These are phyloP conservation scores for Perilla frutescens DNA, from an alignment of 257 asterid species.

Conservation along the genomic window DNA sequence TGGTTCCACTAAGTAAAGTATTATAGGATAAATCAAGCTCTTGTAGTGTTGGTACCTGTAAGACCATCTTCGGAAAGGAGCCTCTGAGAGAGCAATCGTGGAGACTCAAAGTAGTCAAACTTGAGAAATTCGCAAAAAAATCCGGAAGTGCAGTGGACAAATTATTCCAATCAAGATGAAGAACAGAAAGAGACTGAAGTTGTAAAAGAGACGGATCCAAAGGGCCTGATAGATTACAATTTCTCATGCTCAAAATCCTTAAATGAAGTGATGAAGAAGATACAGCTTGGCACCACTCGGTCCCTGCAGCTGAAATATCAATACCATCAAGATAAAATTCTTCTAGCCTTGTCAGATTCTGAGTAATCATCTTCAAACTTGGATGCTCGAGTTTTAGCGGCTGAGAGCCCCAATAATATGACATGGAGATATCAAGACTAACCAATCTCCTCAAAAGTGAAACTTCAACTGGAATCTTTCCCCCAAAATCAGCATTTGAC, in stretches of 20 bases:
- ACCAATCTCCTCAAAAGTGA: too few species aligned
- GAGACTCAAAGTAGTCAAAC: neutral
- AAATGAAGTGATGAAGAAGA: neutral
- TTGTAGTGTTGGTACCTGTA: constrained; percentile 41
- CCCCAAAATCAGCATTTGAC: too few species aligned
- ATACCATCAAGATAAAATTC: neutral
- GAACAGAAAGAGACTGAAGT: neutral
- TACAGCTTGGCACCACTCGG: neutral
- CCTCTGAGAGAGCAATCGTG: neutral
- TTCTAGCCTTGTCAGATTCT: neutral
- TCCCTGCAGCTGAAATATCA: neutral
- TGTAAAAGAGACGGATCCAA: neutral
- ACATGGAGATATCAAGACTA: neutral
- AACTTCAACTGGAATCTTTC: too few species aligned
- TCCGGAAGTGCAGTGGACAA: neutral
- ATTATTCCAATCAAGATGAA: neutral
- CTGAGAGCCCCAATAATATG: too few species aligned
- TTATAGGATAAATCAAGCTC: constrained; percentile 34
- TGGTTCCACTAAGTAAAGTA: constrained; percentile 26
- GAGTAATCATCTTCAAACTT: neutral
- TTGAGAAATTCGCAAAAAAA: neutral
- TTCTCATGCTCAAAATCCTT: neutral
- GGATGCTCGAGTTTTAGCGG: neutral
- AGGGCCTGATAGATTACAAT: neutral
- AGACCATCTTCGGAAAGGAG: constrained; percentile 16